phyloP scores from a whole-genome alignment of 1,284 basidiomycete species.

The Ceratobasidium sp. region DNA sequence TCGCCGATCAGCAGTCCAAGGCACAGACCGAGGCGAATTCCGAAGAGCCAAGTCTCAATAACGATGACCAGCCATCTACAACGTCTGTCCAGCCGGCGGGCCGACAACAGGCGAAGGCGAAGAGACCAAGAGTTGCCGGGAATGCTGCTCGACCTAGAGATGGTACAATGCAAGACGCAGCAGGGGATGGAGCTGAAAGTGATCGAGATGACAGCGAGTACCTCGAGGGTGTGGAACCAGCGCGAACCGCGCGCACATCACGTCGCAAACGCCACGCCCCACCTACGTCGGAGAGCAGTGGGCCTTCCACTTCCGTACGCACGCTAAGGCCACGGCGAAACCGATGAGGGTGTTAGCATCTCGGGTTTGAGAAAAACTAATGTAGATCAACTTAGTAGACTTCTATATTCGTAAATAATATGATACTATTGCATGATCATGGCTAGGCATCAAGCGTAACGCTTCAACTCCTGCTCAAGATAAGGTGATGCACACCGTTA shows the following conservation, averaged over 20 bases:
- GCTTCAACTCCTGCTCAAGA: conserved; percentile 29
- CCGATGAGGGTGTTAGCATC: conserved; percentile 15
- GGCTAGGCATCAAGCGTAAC: conserved; percentile 26
- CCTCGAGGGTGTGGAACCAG: not conserved
- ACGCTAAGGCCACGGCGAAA: conserved; percentile 40
- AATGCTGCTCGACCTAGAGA: conserved; percentile 31
- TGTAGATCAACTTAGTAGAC: conserved; percentile 4
- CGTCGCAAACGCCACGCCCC: conserved; percentile 21
- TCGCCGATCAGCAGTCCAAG: conserved; percentile 63
- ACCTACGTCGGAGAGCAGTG: not conserved
- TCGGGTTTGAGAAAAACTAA: conserved; percentile 2
- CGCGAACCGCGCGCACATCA: conserved; percentile 26
- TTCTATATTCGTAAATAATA: conserved; percentile 7
- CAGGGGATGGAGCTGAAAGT: conserved; percentile 44
- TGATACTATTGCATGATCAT: conserved; percentile 16
- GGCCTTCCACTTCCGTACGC: conserved; percentile 19
- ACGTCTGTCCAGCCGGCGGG: not conserved
- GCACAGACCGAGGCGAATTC: conserved; percentile 45
- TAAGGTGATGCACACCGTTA: not conserved
- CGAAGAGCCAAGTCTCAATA: conserved; percentile 41
- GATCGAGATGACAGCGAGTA: conserved; percentile 43
- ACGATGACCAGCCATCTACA: not conserved
- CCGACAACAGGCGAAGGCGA: conserved; percentile 23
- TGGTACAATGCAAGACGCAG: conserved; percentile 50
- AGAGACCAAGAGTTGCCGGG: conserved; percentile 7